Conservation (phyloP, 2,329 filamentous ascomycete genomes). For the Diaporthe destruens region DNA sequence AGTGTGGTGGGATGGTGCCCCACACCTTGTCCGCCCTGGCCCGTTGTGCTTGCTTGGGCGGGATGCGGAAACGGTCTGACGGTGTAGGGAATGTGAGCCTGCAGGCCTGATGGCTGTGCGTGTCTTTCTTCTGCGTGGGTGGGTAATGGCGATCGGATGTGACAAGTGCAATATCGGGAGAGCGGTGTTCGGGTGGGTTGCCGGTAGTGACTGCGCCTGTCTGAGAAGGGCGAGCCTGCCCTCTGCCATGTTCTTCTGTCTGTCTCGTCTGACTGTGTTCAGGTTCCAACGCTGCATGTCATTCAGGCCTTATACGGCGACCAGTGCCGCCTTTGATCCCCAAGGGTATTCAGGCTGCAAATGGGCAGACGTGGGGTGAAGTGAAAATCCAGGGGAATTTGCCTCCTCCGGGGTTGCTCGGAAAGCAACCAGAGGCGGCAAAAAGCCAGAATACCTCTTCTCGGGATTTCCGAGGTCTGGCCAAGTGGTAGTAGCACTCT, state of each 20-base stretch:
- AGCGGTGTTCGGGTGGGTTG: slow-evolving; percentile 31
- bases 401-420: slow-evolving; percentile 11
- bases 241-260: neutral
- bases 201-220: slow-evolving; percentile 32
- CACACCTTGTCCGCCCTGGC: slow-evolving; percentile 22
- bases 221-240: slow-evolving; percentile 29
- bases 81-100: slow-evolving; percentile 25
- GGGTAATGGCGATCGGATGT: slow-evolving; percentile 12
- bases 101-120: neutral
- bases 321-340: slow-evolving; percentile 22
- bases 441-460: neutral
- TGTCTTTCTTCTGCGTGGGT: neutral
- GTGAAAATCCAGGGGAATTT: slow-evolving; percentile 4
- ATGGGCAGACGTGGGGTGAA: slow-evolving; percentile 6
- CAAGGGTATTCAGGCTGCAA: slow-evolving; percentile 20
- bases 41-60: slow-evolving; percentile 17
- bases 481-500: slow-evolving; percentile 13
- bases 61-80: slow-evolving; percentile 37
- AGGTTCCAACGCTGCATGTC: neutral
- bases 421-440: neutral
- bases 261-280: neutral
- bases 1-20: slow-evolving; percentile 34
- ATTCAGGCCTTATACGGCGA: slow-evolving; percentile 5
- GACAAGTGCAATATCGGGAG: slow-evolving; percentile 23
- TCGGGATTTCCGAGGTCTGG: neutral